Conservation (phyloP, 495 filamentous ascomycete genomes). For the Astrothelium macrocarpum region DNA sequence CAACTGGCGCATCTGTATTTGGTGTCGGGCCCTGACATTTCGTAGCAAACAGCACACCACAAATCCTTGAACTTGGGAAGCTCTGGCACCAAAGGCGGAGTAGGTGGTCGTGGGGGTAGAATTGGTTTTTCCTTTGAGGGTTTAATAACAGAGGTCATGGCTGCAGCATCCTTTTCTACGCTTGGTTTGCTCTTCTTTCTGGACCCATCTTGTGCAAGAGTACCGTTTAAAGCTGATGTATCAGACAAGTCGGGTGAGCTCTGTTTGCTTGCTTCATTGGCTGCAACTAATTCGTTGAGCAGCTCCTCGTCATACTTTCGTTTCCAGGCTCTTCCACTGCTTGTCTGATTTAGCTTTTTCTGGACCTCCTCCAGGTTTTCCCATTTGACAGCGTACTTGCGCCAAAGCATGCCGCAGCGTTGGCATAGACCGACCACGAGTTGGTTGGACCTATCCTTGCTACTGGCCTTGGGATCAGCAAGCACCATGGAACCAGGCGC, state of each 20-base stretch:
- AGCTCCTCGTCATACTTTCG: conserved; percentile 85
- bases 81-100: conserved; percentile 27
- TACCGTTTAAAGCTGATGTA: conserved; percentile 3
- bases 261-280: conserved; percentile 42
- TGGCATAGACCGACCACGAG: conserved; percentile 78
- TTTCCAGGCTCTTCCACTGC: conserved; percentile 80
- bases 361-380: conserved; percentile 89
- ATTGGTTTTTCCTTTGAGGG: conserved; percentile 56
- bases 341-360: conserved; percentile 75
- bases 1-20: conserved; percentile 76
- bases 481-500: conserved; percentile 59
- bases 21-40: conserved; percentile 58
- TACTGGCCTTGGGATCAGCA: conserved; percentile 53
- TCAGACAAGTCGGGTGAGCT: conserved; percentile 5
- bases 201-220: conserved; percentile 26
- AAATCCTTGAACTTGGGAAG: conserved; percentile 37
- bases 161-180: conserved; percentile 35
- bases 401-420: conserved; percentile 84
- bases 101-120: conserved; percentile 29
- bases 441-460: conserved; percentile 62
- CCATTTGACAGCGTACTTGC: conserved; percentile 90
- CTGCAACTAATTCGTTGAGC: conserved; percentile 62
- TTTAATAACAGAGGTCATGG: conserved; percentile 52
- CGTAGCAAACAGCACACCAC: conserved; percentile 75
- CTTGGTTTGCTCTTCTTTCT: conserved; percentile 52